Base-by-base conservation (phyloP, 805 yeast genomes). In the Wickerhamiella dianesei region DNA sequence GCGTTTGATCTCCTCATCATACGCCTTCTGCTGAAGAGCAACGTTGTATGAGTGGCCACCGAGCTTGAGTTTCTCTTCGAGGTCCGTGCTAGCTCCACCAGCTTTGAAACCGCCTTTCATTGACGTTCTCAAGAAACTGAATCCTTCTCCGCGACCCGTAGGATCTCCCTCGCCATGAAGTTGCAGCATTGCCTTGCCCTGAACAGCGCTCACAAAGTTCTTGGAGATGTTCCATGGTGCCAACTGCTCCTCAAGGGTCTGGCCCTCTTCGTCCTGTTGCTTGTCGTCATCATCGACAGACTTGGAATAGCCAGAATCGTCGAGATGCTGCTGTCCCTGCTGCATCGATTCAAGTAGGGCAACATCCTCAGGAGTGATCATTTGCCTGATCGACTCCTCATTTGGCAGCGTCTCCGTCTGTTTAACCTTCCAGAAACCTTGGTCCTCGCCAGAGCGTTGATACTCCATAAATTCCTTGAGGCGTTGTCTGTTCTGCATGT, bases 381-480 rank as follows among this genome's bases (percentile, higher is more conserved):
- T 76, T n/a, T 80, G 68, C 50, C 89, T 71, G 2, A 84, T 78
- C 41, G 76, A 80, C 37, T 82, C 92, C 58, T 81, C 87, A 37
- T 69, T 74, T 1, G 95, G 92, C 9, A 88, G 69, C 1, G 73
- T 70, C 41, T 77, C 82, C 3, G 70, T 66, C 1, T 74, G 71
- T 57, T 85, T 85, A 48, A 92, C 71, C 59, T 87, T 89, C 98
- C 98, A 92, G 58, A 69, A 82, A 0, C 96, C 96, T 56, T 87
- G 95, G 63, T 88, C 96, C 5, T 81, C 85, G 12, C 97, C 97
- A 36, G 81, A 78, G 56, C 96, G 72, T 65, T 89, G 96, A 58
- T 84, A 92, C 58, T 88, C 96, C 98, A 92, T 92, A 57, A 92
- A 92, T 65, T 92, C 98, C 63, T 92, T 92, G 48, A 92, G 72